Percentiles rank a stretch among this genome's conserved stretches.
Conservation (phyloP, 805 yeast species). For the Ogataea nakhonphanomensis region DNA sequence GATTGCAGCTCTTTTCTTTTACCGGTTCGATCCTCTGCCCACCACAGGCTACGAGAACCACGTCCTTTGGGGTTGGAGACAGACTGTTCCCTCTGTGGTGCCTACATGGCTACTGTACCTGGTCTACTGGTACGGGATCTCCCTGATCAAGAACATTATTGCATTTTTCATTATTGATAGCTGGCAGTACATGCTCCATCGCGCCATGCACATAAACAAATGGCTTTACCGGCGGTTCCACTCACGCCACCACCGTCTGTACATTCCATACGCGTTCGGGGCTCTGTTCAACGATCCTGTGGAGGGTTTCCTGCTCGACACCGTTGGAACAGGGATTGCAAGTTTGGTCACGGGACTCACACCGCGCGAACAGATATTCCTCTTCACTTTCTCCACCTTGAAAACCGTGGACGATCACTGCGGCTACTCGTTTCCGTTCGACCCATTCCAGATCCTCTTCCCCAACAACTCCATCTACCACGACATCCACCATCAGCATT, state of each 20-base stretch:
- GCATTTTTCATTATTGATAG: conserved; percentile 83
- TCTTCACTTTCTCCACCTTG: conserved; percentile 86
- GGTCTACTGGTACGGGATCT: conserved; percentile 61
- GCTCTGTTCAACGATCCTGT: conserved; percentile 92
- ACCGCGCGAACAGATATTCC: conserved; percentile 70
- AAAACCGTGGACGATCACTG: conserved; percentile 98
- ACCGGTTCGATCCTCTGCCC: conserved; percentile 54
- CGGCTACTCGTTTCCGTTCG: conserved; percentile 92
- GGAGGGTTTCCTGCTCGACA: conserved; percentile 91
- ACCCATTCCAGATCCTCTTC: conserved; percentile 83
- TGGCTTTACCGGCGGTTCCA: conserved; percentile 77
- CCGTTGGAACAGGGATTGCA: conserved; percentile 88
- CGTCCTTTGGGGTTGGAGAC: conserved; percentile 45
- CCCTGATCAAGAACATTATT: conserved; percentile 49
- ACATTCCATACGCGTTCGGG: conserved; percentile 96
- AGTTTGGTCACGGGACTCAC: conserved; percentile 57
- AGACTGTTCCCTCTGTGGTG: conserved; percentile 31
- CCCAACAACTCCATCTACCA: conserved; percentile 96
- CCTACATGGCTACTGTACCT: conserved; percentile 49
- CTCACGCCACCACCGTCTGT: conserved; percentile 89
- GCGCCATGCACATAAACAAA: conserved; percentile 82
- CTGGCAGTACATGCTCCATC: conserved; percentile 93
- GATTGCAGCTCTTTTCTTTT: conserved; percentile 56
- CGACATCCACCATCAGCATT: conserved; percentile 95
- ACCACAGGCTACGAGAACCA: conserved; percentile 48